Base-by-base conservation (phyloP, 2,329 filamentous ascomycete species). In the Arthroderma sp. region DNA sequence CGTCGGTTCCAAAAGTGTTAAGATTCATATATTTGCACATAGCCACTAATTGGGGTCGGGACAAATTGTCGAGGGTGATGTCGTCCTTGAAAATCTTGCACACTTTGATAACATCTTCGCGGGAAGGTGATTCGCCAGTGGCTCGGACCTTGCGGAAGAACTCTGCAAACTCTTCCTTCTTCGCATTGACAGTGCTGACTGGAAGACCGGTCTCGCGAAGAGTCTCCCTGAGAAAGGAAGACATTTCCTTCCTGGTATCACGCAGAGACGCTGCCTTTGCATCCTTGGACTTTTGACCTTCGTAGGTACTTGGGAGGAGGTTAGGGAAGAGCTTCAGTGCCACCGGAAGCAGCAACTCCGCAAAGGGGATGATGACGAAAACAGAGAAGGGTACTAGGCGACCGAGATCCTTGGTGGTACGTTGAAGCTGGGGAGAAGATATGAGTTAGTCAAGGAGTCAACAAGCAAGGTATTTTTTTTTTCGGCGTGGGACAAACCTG, bases 11-110 rank as follows among this genome's bases (percentile, higher is more conserved):
- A 57, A 96, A 95, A 0, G 87, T 89, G 69, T 89, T 91, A 46
- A 98, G 77, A 67, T 93, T 95, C 81, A 98, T 88, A 71, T 98
- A 98, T 49, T 85, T 83, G 74, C 91, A 96, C 76, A 96, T 98
- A 45, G 84, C 94, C 29, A 98, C 89, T 42, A 98, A 73, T 67
- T 98, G 91, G 10, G 91, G 91, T 50, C 91, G 78, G 11, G 88
- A 95, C 52, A 98, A 70, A 67, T 98, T 98, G 77, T 98, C 91
- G 30, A 98, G 74, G 0, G 91, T 98, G 57, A 98, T 63, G 63
- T 98, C 91, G 61, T 98, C 91, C 64, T 91, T 93, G 78, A 98
- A 98, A 52, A 94, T 83, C 74, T 95, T 93, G 79, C 91, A 96
- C 51, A 98, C 89, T 68, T 91, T 94, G 72, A 98, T 94, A 51